Evolutionary conservation across 805 yeast species (phyloP).

Genomic region (Myxozyma sirexii): DNA sequence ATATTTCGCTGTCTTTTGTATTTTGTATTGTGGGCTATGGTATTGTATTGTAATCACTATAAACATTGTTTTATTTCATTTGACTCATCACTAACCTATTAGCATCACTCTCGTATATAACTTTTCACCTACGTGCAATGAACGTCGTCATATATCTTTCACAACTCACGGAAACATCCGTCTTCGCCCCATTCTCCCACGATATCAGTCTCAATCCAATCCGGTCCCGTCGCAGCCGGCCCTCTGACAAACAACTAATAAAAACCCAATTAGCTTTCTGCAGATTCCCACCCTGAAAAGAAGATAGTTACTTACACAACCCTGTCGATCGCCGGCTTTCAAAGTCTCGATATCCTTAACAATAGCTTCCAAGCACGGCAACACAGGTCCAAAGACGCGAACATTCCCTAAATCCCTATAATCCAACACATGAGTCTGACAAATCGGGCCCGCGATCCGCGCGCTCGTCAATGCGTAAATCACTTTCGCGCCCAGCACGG

Average conservation of each 20-base stretch:
- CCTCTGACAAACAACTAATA: conserved; percentile 37
- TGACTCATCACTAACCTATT: too few species aligned
- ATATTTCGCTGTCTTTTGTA: not conserved
- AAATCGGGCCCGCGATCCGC: conserved; percentile 40
- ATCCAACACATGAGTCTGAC: conserved; percentile 43
- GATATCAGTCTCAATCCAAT: conserved; percentile 38
- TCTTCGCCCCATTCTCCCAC: conserved; percentile 38
- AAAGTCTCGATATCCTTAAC: conserved; percentile 35
- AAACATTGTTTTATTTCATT: too few species aligned
- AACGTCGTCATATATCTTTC: not conserved
- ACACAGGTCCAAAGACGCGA: conserved; percentile 38
- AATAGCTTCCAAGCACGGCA: conserved; percentile 40
- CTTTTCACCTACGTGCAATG: not conserved
- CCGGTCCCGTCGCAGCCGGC: conserved; percentile 31
- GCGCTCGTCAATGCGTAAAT: conserved; percentile 42
- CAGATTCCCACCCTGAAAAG: not conserved
- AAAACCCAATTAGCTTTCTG: not conserved
- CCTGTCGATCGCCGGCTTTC: conserved; percentile 36
- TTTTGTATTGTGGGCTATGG: not conserved
- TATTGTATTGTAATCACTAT: too few species aligned
- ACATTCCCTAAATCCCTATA: conserved; percentile 36
- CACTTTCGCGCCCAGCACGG: conserved; percentile 43
- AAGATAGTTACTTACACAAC: conserved; percentile 24
- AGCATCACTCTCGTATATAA: too few species aligned
- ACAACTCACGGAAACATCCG: conserved; percentile 36